Base-by-base conservation (phyloP, 2,329 filamentous ascomycete species). In the Penicillium nordicum region DNA sequence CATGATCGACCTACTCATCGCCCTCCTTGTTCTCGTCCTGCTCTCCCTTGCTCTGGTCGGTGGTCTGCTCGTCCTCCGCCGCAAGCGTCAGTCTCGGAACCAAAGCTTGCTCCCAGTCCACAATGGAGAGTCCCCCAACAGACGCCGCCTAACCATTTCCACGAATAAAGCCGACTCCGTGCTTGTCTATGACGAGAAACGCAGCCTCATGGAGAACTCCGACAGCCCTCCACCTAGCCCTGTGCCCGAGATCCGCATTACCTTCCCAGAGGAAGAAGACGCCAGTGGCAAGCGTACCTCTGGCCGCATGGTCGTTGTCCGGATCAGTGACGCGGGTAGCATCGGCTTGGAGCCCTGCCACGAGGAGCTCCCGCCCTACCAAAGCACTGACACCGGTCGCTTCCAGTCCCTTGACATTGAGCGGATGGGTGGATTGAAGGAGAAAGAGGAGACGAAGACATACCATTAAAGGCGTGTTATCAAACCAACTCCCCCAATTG, bases 241-340 rank as follows among this genome's bases (percentile, higher is more conserved):
- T n/a, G 90, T 97, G 29, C 94, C 94, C 21, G 90, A 97, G 78
- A 99, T 99, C 69, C 91, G 92, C 76, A 96, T 99, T 75, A 97
- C 94, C 36, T 97, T 99, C 80, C 94, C 94, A 16, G 94, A 97
- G 80, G 88, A 95, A 66, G 92, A 97, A 70, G 89, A 91, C 64
- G 79, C 84, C 48, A 69, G 78, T 53, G 93, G 93, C 65, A 90
- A 87, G 75, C 83, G 83, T 67, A 89, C 89, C 78, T 91, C 88
- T 63, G 93, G 93, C 34, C 87, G 92, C 32, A 92, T 97, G 50
- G 88, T 99, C 23, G 86, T 97, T 36, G 93, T 99, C 54, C 85
- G 90, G 50, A 90, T 97, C 50, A 92, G 92, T 60, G 94, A 97
- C 63, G 88, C 85, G 59, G 88, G 90, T 46, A 82, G 86, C 37